These are phyloP conservation scores for Cladophialophora carrionii DNA, from an alignment of 2,329 filamentous ascomycete genomes.

Conservation along the genomic window DNA sequence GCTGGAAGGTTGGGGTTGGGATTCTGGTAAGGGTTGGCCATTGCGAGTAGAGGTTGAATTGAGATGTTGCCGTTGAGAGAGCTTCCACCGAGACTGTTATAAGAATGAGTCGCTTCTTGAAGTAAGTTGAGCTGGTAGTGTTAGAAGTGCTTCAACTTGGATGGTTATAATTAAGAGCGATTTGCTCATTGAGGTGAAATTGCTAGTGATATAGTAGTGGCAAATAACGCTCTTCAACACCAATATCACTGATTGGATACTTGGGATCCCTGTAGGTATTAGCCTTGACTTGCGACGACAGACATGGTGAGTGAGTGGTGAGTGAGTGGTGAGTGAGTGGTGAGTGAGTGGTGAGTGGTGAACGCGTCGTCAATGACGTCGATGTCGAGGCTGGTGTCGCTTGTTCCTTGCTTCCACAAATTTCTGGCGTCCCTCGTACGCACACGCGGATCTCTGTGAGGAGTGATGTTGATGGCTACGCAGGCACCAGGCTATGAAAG, in stretches of 20 bases:
- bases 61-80: neutral
- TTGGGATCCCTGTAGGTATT: no score
- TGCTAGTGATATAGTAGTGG: neutral
- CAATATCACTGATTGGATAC: neutral
- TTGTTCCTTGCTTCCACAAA: conserved; percentile 3
- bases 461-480: neutral
- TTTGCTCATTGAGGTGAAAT: neutral
- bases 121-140: no score
- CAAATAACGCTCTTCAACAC: neutral
- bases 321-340: no score
- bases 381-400: neutral
- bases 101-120: no score
- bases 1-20: conserved; percentile 16
- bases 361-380: conserved; percentile 5
- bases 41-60: neutral
- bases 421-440: neutral
- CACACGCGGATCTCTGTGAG: neutral
- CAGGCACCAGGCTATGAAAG: neutral
- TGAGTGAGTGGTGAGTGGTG: neutral
- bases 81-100: no score
- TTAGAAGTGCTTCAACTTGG: neutral
- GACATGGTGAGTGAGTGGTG: no score
- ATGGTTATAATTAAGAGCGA: neutral
- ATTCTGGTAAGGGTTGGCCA: conserved; percentile 19
- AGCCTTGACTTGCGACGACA: no score